Percentiles rank a stretch among this genome's conserved stretches.
phyloP scores from a whole-genome alignment of 176 grass and related monocot genomes.

The Zoysia japonica region DNA sequence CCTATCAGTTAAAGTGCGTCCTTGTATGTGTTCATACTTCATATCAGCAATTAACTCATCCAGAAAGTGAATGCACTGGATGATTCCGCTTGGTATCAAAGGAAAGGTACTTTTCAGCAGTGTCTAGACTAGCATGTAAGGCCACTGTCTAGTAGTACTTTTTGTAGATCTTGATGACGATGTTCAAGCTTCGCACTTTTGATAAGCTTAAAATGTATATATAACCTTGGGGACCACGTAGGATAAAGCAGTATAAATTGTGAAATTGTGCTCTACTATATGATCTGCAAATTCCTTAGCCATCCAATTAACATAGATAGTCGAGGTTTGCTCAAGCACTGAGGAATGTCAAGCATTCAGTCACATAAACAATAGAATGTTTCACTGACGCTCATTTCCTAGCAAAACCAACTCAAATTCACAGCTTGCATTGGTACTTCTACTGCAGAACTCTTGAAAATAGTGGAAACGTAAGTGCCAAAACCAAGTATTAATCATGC shows the following conservation, averaged over 20 bases:
- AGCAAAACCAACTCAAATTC: neutral
- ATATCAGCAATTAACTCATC: constrained; percentile 25
- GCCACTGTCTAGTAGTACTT: constrained; percentile 17
- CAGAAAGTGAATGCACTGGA: constrained; percentile 27
- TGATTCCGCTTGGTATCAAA: constrained; percentile 13
- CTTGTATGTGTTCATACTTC: constrained; percentile 45
- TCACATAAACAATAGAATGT: constrained; percentile 17
- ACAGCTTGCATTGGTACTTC: neutral
- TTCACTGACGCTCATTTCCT: constrained; percentile 3
- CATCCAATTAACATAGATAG: constrained; percentile 11
- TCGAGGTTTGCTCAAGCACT: neutral
- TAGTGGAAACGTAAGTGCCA: neutral
- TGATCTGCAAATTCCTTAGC: constrained; percentile 18
- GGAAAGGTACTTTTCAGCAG: constrained; percentile 23
- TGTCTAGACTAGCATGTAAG: constrained; percentile 3
- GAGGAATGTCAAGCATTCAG: neutral
- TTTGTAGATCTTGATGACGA: constrained; percentile 30
- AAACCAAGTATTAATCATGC: neutral
- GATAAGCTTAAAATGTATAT: neutral
- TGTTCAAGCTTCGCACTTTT: constrained; percentile 19
- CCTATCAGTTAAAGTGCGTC: constrained; percentile 1
- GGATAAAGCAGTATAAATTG: neutral
- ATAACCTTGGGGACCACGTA: constrained; percentile 15
- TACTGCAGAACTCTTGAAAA: neutral
- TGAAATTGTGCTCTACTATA: neutral